Conservation (phyloP, 1,139 yeast genomes). For the Yamadazyma mexicana region DNA sequence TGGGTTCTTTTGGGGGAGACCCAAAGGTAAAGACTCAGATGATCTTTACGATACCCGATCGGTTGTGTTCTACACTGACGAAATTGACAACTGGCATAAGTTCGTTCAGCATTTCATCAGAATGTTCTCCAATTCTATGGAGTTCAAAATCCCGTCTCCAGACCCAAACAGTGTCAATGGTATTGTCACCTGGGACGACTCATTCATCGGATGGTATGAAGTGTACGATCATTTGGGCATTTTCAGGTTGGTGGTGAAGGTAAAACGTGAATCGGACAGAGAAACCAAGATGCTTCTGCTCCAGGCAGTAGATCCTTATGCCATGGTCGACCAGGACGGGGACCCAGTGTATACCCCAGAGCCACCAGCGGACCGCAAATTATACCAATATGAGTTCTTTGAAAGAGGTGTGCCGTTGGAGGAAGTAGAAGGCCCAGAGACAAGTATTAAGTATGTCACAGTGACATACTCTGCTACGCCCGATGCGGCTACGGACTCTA, state of each 20-base stretch:
- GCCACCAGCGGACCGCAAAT: constrained; percentile 20
- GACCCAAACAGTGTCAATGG: constrained; percentile 11
- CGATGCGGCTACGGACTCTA: too few relatives aligned
- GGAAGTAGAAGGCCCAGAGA: neutral
- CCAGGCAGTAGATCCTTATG: constrained; percentile 31
- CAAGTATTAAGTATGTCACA: neutral
- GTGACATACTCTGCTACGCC: neutral
- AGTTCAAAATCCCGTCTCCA: constrained; percentile 30
- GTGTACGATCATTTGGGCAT: constrained; percentile 35
- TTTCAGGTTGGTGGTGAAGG: constrained; percentile 24
- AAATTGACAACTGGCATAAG: constrained; percentile 15
- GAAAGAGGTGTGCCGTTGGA: neutral
- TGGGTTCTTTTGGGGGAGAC: constrained; percentile 31
- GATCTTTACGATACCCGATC: constrained; percentile 19
- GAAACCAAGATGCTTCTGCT: constrained; percentile 18
- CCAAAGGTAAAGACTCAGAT: constrained; percentile 6
- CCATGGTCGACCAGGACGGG: constrained; percentile 34
- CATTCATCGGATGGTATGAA: constrained; percentile 39
- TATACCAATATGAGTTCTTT: constrained; percentile 11
- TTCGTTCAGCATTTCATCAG: constrained; percentile 20
- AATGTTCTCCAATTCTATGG: constrained; percentile 24
- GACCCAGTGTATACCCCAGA: constrained; percentile 20
- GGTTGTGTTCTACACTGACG: constrained; percentile 27
- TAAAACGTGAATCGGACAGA: constrained; percentile 24
- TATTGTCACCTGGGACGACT: constrained; percentile 30